Conservation (phyloP, 2,329 filamentous ascomycete genomes). For the Aspergillus fijiensis region DNA sequence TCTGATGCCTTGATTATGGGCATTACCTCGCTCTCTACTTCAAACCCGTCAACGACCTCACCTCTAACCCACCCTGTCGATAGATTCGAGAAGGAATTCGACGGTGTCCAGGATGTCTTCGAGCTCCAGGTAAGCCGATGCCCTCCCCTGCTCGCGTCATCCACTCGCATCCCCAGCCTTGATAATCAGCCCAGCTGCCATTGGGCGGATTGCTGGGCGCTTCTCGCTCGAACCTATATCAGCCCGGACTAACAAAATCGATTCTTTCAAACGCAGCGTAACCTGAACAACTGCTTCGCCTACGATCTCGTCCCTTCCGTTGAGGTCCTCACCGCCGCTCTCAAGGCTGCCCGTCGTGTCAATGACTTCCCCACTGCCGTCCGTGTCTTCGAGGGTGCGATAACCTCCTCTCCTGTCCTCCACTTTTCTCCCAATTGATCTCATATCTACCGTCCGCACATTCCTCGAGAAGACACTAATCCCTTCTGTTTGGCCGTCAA, state of each 20-base stretch:
- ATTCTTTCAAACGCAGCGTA: conserved; percentile 58
- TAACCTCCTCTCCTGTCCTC: neutral
- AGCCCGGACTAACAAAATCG: conserved; percentile 11
- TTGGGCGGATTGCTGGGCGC: conserved; percentile 6
- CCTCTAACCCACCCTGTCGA: conserved; percentile 40
- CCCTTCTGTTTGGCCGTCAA: conserved; percentile 10
- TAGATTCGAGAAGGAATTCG: conserved; percentile 99
- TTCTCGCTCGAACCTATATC: neutral
- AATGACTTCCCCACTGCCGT: conserved; percentile 99
- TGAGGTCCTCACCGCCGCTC: conserved; percentile 83
- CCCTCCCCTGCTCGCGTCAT: neutral
- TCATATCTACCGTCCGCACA: neutral
- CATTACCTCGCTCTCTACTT: neutral
- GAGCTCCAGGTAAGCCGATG: conserved; percentile 83
- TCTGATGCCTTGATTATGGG: neutral
- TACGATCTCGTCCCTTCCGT: conserved; percentile 98
- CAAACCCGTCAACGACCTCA: conserved; percentile 18
- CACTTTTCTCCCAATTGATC: neutral
- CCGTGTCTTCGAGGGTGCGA: conserved; percentile 93
- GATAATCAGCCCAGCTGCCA: conserved; percentile 15
- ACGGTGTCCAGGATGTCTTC: conserved; percentile 95
- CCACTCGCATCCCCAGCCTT: conserved; percentile 14
- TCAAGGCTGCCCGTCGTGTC: conserved; percentile 90
- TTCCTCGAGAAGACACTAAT: neutral
- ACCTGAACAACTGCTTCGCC: conserved; percentile 99